Percentiles rank a stretch among this genome's conserved stretches.
These are phyloP conservation scores for Globisporangium acanthophoron DNA, from an alignment of 352 stramenopile genomes.

Conservation along the genomic window DNA sequence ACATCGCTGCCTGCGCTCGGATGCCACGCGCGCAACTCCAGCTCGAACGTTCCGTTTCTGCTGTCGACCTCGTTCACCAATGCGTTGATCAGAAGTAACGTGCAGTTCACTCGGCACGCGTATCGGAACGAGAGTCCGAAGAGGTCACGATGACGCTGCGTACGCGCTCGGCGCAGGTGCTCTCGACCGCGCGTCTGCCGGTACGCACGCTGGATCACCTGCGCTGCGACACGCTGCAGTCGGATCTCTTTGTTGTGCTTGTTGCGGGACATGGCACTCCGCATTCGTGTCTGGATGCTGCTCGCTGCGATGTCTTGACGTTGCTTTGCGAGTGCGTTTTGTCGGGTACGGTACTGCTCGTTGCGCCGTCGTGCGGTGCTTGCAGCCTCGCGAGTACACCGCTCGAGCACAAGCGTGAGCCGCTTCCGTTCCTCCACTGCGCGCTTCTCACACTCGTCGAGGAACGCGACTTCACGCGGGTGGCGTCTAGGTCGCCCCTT, in stretches of 20 bases:
- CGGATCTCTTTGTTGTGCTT: constrained; percentile 8
- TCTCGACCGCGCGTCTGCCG: constrained; percentile 10
- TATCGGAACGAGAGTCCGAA: constrained; percentile 19
- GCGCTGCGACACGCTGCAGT: constrained; percentile 21
- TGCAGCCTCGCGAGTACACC: constrained; percentile 17
- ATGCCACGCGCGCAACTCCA: constrained; percentile 17
- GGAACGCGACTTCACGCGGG: constrained; percentile 17
- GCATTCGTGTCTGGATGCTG: constrained; percentile 17
- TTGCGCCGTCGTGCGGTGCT: constrained; percentile 17
- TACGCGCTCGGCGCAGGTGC: constrained; percentile 1
- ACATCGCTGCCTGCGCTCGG: constrained; percentile 11
- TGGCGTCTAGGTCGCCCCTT: constrained; percentile 21
- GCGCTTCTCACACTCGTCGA: constrained; percentile 7
- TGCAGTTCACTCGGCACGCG: constrained; percentile 20
- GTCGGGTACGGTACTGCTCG: constrained; percentile 14
- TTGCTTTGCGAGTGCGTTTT: constrained; percentile 8
- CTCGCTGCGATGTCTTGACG: constrained; percentile 17
- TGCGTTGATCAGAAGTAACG: constrained; percentile 18
- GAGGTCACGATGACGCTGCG: constrained; percentile 3
- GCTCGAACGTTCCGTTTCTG: constrained; percentile 18
- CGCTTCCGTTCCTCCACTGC: constrained; percentile 11
- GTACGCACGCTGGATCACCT: constrained; percentile 23
- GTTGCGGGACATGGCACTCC: constrained; percentile 11
- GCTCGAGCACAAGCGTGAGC: constrained; percentile 1
- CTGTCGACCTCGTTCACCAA: constrained; percentile 24